These are phyloP conservation scores for Seminavis robusta DNA, from an alignment of 108 stramenopile species.

Conservation along the genomic window DNA sequence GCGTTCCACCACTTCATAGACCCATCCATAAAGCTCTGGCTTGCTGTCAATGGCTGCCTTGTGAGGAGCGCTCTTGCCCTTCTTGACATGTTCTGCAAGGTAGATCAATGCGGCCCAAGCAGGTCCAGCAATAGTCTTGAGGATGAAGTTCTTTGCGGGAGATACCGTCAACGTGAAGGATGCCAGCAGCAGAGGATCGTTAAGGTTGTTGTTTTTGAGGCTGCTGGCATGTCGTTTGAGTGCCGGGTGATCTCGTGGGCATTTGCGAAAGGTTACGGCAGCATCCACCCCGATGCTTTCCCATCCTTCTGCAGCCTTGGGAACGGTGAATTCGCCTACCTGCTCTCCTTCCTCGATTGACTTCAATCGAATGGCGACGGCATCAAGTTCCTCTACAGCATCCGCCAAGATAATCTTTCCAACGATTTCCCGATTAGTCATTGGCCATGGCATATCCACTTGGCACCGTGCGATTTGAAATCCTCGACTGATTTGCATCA, in stretches of 20 bases:
- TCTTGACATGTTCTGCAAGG: too few relatives aligned
- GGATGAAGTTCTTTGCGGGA: too few relatives aligned
- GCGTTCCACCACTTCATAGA: too few relatives aligned
- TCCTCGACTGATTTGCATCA: constrained; percentile 46
- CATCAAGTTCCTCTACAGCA: constrained; percentile 49
- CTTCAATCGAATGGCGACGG: constrained; percentile 40
- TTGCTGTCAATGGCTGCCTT: too few relatives aligned
- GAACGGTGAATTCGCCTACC: constrained; percentile 9
- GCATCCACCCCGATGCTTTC: constrained; percentile 50
- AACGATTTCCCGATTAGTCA: constrained; percentile 46
- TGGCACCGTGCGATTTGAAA: constrained; percentile 51
- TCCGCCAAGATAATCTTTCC: constrained; percentile 60
- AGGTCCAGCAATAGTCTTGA: too few relatives aligned
- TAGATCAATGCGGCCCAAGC: too few relatives aligned
- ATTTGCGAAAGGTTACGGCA: constrained; percentile 53
- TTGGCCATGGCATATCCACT: constrained; percentile 61
- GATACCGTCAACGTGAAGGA: too few relatives aligned
- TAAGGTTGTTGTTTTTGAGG: too few relatives aligned
- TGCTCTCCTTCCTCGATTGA: constrained; percentile 16
- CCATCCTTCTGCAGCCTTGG: constrained; percentile 11
- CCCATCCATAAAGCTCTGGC: too few relatives aligned
- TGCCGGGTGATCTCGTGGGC: constrained; percentile 67
- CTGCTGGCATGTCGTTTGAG: too few relatives aligned
- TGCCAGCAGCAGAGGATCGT: too few relatives aligned
- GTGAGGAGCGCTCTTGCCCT: too few relatives aligned